Evolutionary conservation across 352 stramenopile species (phyloP).

Genomic region (Phytopythium oedochilum): DNA sequence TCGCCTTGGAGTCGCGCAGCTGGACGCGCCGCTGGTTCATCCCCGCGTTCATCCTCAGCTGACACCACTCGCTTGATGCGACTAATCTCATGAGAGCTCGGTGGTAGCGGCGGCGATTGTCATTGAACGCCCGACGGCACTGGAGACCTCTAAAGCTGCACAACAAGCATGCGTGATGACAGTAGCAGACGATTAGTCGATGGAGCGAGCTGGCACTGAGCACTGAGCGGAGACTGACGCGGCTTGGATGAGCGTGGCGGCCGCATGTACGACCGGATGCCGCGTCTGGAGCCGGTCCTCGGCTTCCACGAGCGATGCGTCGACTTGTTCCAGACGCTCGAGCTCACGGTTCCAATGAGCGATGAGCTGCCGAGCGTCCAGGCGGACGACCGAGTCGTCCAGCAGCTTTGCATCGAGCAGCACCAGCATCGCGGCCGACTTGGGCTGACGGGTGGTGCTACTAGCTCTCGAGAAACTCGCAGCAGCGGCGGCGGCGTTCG

Average conservation of each 20-base stretch:
- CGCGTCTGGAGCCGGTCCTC: conserved; percentile 11
- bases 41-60: conserved; percentile 32
- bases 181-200: no score
- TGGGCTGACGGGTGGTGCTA: conserved; percentile 4
- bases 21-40: conserved; percentile 15
- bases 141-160: conserved; percentile 17
- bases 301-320: conserved; percentile 6
- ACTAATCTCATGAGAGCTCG: conserved; percentile 13
- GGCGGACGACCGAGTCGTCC: conserved; percentile 23
- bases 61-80: conserved; percentile 31
- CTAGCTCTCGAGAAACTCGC: no score
- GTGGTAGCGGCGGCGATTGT: conserved; percentile 6
- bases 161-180: neutral
- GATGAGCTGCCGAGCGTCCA: conserved; percentile 26
- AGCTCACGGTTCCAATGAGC: conserved; percentile 26
- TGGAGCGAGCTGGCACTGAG: no score
- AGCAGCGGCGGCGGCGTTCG: neutral
- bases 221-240: conserved; percentile 8
- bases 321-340: conserved; percentile 11
- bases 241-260: conserved; percentile 29
- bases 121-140: conserved; percentile 7
- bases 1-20: conserved; percentile 13
- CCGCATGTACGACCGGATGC: conserved; percentile 18
- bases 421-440: conserved; percentile 10
- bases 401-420: conserved; percentile 21